Evolutionary conservation across 345 rosid genomes (phyloP), one percentile per base, ranked within the genome.

Genomic region (Erysimum cheiranthoides): DNA sequence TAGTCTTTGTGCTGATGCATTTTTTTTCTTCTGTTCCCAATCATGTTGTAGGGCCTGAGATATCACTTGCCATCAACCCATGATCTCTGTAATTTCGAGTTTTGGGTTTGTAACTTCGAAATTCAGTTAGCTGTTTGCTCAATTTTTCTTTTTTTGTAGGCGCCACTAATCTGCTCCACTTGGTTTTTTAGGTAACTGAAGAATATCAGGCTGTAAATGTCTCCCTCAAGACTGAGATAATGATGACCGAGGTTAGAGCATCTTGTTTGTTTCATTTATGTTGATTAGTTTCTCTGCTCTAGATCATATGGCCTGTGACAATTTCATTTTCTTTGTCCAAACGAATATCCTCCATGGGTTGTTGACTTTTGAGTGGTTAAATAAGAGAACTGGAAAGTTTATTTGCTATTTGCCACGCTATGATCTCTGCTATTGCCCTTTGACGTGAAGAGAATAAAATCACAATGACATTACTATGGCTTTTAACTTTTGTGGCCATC

Each of bases 121-220:
- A 75, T 75, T 85, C 86, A 68, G 47, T 59, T 45, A 74, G 18
- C 35, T 16, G 27, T 70, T 71, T 71, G 51, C 56, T 71, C 47
- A 70, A 43, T 8, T 14, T 14, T 4, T 79, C 77, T 21, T 61
- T 25, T 58, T 35, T 61, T 77, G 32, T 56, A 70, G 61, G 47
- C 52, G 66, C 64, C 71, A 79, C 71, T 78, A 68, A 73, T 71
- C 74, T 61, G 73, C 60, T 21, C 45, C 28, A 42, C 52, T 78
- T 47, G 49, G 52, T 65, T 73, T 81, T 16, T 78, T 70, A 96
- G 99, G 91, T 93, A 17, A 84, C 86, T 57, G 96, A 89, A 76
- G 96, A 96, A 65, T 89, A 88, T 79, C 99, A 96, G 77, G 95
- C 97, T 68, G 98, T 96, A 60, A 91, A 89, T 76, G 92, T 96